Conservation (phyloP, 169 alveolate species). For the Miamiensis avidus region DNA sequence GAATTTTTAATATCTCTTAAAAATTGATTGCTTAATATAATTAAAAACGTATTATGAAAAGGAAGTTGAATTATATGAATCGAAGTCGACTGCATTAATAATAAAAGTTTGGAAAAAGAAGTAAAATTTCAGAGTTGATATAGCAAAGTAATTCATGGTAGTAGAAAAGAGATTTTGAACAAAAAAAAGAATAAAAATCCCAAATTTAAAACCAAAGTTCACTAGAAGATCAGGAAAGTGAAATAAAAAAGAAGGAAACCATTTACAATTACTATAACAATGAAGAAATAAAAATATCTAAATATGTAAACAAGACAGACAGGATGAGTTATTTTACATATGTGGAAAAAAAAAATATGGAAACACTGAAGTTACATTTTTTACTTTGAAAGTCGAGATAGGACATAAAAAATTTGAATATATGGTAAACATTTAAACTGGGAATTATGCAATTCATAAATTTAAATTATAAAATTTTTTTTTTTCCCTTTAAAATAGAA, state of each 20-base stretch:
- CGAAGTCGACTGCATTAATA: background rate
- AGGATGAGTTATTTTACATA: background rate
- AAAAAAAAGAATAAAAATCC: no score
- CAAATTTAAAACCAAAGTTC: no score
- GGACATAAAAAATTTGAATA: no score
- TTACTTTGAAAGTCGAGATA: background rate
- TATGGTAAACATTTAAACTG: background rate
- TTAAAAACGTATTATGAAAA: no score
- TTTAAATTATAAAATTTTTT: no score
- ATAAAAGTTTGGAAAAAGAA: background rate
- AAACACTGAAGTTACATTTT: background rate
- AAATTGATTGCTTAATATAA: no score
- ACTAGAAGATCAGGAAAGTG: no score
- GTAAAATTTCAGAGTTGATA: background rate
- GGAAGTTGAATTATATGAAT: background rate
- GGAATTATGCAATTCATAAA: background rate
- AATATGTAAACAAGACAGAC: background rate
- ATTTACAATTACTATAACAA: background rate
- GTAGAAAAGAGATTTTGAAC: background rate
- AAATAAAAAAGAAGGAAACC: background rate
- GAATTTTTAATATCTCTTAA: background rate
- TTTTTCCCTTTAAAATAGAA: no score
- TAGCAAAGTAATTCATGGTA: background rate
- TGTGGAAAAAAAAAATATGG: no score
- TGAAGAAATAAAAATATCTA: background rate